Conservation (phyloP, 805 yeast genomes). For the Tetrapisispora iriomotensis region DNA sequence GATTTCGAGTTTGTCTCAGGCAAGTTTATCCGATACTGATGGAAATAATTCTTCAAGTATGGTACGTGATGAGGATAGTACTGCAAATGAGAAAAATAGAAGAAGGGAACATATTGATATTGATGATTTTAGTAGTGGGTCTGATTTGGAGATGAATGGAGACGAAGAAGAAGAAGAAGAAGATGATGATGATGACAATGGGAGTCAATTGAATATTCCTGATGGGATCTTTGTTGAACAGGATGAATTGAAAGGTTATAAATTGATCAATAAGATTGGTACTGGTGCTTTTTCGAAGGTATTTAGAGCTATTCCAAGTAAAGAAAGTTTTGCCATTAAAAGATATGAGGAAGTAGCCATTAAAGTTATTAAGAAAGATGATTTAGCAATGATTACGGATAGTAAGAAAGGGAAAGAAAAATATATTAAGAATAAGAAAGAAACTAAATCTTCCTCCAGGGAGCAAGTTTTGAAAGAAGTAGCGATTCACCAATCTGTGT, state of each 20-base stretch:
- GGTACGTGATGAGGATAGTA: not conserved
- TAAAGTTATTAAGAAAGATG: constrained; percentile 57
- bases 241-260: constrained; percentile 29
- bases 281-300: constrained; percentile 79
- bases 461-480: constrained; percentile 75
- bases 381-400: constrained; percentile 43
- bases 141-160: not conserved
- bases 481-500: constrained; percentile 51
- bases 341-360: constrained; percentile 35
- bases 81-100: not conserved
- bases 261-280: constrained; percentile 45
- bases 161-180: not conserved
- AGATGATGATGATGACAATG: not conserved
- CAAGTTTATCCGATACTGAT: not conserved
- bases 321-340: constrained; percentile 7
- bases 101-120: constrained; percentile 1
- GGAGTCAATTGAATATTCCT: constrained; percentile 1
- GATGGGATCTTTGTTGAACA: constrained; percentile 27
- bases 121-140: not conserved
- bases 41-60: not conserved
- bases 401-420: constrained; percentile 7
- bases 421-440: not conserved
- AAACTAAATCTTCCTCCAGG: constrained; percentile 20
- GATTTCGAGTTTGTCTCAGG: not conserved
- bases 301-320: constrained; percentile 43